Evolutionary conservation across 2,329 filamentous ascomycete species (phyloP).

Genomic region (Trichoderma lentiforme): DNA sequence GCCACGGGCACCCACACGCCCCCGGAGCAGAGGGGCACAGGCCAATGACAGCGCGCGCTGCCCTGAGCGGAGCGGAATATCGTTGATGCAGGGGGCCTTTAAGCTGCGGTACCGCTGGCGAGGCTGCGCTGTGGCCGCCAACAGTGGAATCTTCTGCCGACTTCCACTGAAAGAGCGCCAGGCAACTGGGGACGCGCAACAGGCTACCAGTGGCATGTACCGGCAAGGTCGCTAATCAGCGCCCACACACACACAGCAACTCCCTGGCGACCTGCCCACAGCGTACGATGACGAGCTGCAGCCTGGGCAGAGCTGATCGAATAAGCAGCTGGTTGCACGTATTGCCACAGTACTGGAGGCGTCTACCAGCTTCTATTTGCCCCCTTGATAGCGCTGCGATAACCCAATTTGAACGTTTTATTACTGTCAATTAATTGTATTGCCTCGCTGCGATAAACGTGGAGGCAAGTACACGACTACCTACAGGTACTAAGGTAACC

Average conservation of each 20-base stretch:
- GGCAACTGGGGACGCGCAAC: constrained; percentile 22
- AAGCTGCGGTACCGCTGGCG: neutral
- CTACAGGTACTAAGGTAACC: neutral
- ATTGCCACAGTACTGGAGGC: constrained; percentile 7
- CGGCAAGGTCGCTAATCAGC: neutral
- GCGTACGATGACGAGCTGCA: constrained; percentile 13
- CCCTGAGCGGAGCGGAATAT: constrained; percentile 36
- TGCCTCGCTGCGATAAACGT: neutral
- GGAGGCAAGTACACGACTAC: neutral
- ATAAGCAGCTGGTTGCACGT: neutral
- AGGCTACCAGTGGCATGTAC: neutral
- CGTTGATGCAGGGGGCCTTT: constrained; percentile 28
- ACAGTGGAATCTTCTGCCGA: constrained; percentile 32
- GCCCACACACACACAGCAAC: neutral
- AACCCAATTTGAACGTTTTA: neutral
- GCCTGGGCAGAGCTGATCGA: neutral
- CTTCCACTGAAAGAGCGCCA: constrained; percentile 27
- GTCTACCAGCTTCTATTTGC: neutral
- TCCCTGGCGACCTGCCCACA: neutral
- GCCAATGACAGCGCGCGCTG: constrained; percentile 36
- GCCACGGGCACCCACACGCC: constrained; percentile 15
- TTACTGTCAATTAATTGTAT: neutral
- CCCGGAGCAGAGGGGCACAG: constrained; percentile 23
- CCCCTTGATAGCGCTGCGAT: neutral
- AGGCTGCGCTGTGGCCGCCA: constrained; percentile 6